Evolutionary conservation across 2,329 filamentous ascomycete species (phyloP).

Genomic region (Venturia effusa): DNA sequence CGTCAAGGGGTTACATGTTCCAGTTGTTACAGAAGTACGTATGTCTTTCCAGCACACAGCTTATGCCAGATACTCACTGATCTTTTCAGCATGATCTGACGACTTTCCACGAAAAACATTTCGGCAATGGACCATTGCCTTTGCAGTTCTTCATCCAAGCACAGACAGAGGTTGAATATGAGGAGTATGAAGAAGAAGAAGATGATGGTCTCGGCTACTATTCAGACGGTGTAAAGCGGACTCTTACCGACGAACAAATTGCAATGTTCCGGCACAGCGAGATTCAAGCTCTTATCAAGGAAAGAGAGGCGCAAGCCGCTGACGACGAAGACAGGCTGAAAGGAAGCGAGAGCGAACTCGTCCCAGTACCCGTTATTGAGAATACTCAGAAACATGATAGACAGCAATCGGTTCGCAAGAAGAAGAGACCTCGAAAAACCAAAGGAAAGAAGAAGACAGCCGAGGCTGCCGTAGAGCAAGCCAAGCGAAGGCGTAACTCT

Average conservation of each 20-base stretch:
- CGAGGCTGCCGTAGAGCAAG: slow-evolving; percentile 28
- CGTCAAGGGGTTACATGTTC: neutral
- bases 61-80: neutral
- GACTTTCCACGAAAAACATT: slow-evolving; percentile 32
- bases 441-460: slow-evolving; percentile 27
- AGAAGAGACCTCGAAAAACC: slow-evolving; percentile 2
- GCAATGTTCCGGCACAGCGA: slow-evolving; percentile 85
- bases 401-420: slow-evolving; percentile 14
- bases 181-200: slow-evolving; percentile 41
- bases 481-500: slow-evolving; percentile 18
- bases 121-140: slow-evolving; percentile 25
- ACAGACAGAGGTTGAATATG: neutral
- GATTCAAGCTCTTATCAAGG: slow-evolving; percentile 58
- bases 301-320: slow-evolving; percentile 17
- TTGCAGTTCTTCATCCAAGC: slow-evolving; percentile 2
- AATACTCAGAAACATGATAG: slow-evolving; percentile 12
- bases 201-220: slow-evolving; percentile 74
- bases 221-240: slow-evolving; percentile 73
- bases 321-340: neutral
- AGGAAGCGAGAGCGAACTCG: neutral
- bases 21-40: neutral
- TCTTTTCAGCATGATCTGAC: slow-evolving; percentile 30
- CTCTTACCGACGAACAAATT: slow-evolving; percentile 84
- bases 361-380: slow-evolving; percentile 14
- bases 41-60: neutral